These are phyloP conservation scores for Fusarium multiceps DNA, from an alignment of 2,329 filamentous ascomycete species.

Conservation along the genomic window DNA sequence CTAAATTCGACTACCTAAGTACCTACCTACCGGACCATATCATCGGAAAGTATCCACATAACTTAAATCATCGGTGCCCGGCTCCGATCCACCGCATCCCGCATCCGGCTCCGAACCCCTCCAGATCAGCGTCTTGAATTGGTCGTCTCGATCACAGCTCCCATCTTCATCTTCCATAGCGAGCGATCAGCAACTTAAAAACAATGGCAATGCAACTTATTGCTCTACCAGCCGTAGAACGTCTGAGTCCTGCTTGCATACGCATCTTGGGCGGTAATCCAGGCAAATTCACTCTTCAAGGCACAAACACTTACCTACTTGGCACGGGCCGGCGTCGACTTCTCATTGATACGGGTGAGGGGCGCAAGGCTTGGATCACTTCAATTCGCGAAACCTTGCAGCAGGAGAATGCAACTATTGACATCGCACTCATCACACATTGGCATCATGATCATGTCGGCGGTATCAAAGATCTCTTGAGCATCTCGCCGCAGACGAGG, in stretches of 20 bases:
- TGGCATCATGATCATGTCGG: constrained; percentile 91
- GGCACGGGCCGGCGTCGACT: constrained; percentile 79
- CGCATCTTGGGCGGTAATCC: constrained; percentile 92
- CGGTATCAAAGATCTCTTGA: constrained; percentile 77
- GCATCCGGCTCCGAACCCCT: constrained; percentile 33
- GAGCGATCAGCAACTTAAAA: not conserved
- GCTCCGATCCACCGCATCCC: constrained; percentile 23
- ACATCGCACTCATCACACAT: constrained; percentile 83
- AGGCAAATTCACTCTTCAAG: constrained; percentile 79
- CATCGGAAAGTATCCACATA: not conserved
- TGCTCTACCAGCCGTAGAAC: constrained; percentile 77
- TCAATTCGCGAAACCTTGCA: constrained; percentile 73
- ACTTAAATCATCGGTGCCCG: constrained; percentile 12
- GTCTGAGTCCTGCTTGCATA: constrained; percentile 80
- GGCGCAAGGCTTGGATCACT: constrained; percentile 76
- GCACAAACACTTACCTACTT: constrained; percentile 95
- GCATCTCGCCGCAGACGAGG: constrained; percentile 69
- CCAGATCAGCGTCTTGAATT: constrained; percentile 1
- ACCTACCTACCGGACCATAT: not conserved
- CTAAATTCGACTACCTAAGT: not conserved
- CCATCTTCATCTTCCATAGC: not conserved
- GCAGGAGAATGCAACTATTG: constrained; percentile 75
- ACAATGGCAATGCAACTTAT: constrained; percentile 71
- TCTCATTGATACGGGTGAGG: constrained; percentile 91
- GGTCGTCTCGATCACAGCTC: not conserved